A percentile compares a stretch with the other conserved stretches of the same genome.
Evolutionary conservation across 495 filamentous ascomycete genomes (phyloP).

Genomic region (Penicillium fimorum): DNA sequence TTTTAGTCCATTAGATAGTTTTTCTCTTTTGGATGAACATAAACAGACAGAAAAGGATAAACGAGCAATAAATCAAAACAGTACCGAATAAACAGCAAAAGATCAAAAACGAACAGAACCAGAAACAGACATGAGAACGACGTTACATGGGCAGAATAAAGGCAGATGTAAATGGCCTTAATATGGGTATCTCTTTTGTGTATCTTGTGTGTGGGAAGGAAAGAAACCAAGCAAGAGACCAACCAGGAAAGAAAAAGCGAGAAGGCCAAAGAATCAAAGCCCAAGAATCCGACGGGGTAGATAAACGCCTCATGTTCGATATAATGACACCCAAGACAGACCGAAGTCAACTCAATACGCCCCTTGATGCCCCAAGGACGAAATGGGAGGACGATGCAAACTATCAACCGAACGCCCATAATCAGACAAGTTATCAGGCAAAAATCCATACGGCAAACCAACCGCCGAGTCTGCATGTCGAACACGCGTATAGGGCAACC

Average conservation of each 20-base stretch:
- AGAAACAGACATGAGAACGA: not conserved
- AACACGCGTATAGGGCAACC: slow-evolving; percentile 39
- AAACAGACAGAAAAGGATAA: not conserved
- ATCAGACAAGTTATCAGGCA: slow-evolving; percentile 21
- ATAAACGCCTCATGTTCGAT: not conserved
- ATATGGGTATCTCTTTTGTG: slow-evolving; percentile 15
- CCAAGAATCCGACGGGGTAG: not conserved
- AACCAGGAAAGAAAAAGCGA: not conserved
- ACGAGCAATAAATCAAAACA: not conserved
- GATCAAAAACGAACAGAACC: not conserved
- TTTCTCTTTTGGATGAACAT: not conserved
- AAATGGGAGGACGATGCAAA: slow-evolving; percentile 25
- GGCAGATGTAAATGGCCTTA: slow-evolving; percentile 2
- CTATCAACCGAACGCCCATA: slow-evolving; percentile 25
- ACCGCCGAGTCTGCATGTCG: slow-evolving; percentile 21
- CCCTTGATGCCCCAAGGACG: slow-evolving; percentile 30
- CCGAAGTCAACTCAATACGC: slow-evolving; percentile 15
- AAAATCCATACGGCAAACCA: slow-evolving; percentile 15
- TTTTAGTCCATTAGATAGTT: not conserved
- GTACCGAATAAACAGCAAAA: not conserved
- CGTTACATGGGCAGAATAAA: not conserved
- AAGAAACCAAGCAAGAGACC: slow-evolving; percentile 3
- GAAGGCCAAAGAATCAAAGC: not conserved
- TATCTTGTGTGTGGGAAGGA: slow-evolving; percentile 4
- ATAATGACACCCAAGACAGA: not conserved